These are phyloP conservation scores for Labyrinthula sp. DNA, from an alignment of 352 stramenopile species.

Conservation along the genomic window DNA sequence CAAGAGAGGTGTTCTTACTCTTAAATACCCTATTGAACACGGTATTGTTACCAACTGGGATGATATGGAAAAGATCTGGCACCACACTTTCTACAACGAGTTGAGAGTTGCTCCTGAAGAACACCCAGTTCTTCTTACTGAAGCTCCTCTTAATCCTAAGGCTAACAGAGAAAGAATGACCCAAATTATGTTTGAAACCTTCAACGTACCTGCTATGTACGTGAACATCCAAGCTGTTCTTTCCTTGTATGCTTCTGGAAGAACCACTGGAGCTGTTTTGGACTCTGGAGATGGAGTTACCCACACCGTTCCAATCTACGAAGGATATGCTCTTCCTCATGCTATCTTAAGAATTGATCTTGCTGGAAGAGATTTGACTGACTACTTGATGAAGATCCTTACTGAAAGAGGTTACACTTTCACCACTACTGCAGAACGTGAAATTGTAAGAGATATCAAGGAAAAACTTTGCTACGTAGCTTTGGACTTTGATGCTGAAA, in stretches of 20 bases:
- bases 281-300: slow-evolving; percentile 68
- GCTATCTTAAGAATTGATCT: slow-evolving; percentile 68
- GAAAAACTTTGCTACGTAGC: slow-evolving; percentile 85
- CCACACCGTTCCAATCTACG: slow-evolving; percentile 78
- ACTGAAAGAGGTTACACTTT: slow-evolving; percentile 52
- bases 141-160: slow-evolving; percentile 64
- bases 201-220: slow-evolving; percentile 93
- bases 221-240: slow-evolving; percentile 74
- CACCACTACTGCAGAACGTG: slow-evolving; percentile 56
- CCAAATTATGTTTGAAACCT: slow-evolving; percentile 98
- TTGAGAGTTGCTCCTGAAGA: slow-evolving; percentile 75
- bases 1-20: slow-evolving; percentile 52
- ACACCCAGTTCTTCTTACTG: slow-evolving; percentile 76
- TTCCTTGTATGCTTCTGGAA: slow-evolving; percentile 61
- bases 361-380: slow-evolving; percentile 58
- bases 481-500: slow-evolving; percentile 68
- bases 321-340: slow-evolving; percentile 71
- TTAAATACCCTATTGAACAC: slow-evolving; percentile 62
- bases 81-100: slow-evolving; percentile 98
- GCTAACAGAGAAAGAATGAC: slow-evolving; percentile 70
- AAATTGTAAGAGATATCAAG: slow-evolving; percentile 86
- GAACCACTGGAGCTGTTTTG: slow-evolving; percentile 62
- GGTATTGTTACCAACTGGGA: slow-evolving; percentile 69
- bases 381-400: slow-evolving; percentile 42
- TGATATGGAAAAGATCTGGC: slow-evolving; percentile 98